Conservation (phyloP, 129 eudicot species). For the Pulicaria dysenterica region DNA sequence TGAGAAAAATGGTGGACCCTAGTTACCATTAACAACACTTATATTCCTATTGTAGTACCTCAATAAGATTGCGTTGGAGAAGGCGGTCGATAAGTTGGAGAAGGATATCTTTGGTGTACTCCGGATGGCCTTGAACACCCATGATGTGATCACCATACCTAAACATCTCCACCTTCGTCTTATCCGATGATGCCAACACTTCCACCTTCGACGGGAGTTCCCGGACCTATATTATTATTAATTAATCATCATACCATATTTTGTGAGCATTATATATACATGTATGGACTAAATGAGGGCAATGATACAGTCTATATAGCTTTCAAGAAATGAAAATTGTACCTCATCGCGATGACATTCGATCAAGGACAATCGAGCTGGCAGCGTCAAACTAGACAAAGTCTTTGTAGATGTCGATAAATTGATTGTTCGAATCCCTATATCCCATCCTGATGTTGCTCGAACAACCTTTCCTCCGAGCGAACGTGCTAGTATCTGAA, state of each 20-base stretch:
- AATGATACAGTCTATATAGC: neutral
- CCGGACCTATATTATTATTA: conserved; percentile 39
- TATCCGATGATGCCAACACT: conserved; percentile 70
- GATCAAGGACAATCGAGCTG: conserved; percentile 58
- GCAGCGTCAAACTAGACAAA: conserved; percentile 52
- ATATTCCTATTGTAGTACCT: conserved; percentile 38
- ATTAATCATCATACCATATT: neutral
- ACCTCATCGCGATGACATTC: conserved; percentile 95
- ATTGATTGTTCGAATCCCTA: conserved; percentile 62
- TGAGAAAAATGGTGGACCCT: no score
- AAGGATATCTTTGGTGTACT: conserved; percentile 90
- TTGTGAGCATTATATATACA: neutral
- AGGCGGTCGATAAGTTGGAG: conserved; percentile 86
- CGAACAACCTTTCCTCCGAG: conserved; percentile 75
- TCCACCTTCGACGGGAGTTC: conserved; percentile 88
- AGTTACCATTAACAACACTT: neutral
- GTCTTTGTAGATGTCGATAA: conserved; percentile 55
- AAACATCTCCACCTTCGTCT: conserved; percentile 84
- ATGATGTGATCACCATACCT: conserved; percentile 76
- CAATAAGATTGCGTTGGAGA: conserved; percentile 54
- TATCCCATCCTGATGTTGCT: conserved; percentile 80
- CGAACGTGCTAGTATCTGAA: conserved; percentile 68
- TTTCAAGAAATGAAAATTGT: neutral
- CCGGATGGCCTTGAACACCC: conserved; percentile 99
- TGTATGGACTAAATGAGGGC: neutral